Evolutionary conservation across 1,284 basidiomycete genomes (phyloP).

Genomic region (Porodaedalea pini): DNA sequence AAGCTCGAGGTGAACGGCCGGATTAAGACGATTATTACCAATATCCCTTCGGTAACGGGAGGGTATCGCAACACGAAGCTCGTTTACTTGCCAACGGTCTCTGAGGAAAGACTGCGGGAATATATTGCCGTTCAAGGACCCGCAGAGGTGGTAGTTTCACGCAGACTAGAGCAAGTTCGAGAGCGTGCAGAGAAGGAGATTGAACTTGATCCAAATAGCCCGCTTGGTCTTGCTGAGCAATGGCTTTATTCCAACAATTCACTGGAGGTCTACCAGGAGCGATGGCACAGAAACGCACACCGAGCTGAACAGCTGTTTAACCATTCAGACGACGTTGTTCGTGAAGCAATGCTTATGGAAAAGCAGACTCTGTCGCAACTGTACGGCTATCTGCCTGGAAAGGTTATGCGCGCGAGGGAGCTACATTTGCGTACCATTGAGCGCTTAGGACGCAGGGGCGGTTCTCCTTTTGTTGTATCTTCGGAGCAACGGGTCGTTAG

Average conservation of each 20-base stretch:
- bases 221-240: constrained; percentile 4
- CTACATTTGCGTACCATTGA: constrained; percentile 56
- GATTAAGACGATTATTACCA: constrained; percentile 63
- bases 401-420: constrained; percentile 54
- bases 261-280: constrained; percentile 30
- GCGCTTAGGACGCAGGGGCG: constrained; percentile 40
- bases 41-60: constrained; percentile 51
- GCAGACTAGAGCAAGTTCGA: background rate
- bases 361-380: constrained; percentile 60
- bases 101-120: constrained; percentile 46
- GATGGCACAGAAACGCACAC: constrained; percentile 40
- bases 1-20: constrained; percentile 58
- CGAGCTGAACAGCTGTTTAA: constrained; percentile 48
- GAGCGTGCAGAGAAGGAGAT: background rate
- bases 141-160: background rate
- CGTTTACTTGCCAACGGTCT: constrained; percentile 54
- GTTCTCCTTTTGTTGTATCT: constrained; percentile 48
- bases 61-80: constrained; percentile 52
- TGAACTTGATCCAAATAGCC: constrained; percentile 2
- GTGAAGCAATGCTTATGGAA: constrained; percentile 60
- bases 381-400: constrained; percentile 67
- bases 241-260: constrained; percentile 5
- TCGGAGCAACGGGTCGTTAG: constrained; percentile 51
- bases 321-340: constrained; percentile 49
- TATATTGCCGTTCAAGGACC: constrained; percentile 50